Evolutionary conservation across 2,329 filamentous ascomycete species (phyloP).

Genomic region (Plectosphaerella cucumerina): DNA sequence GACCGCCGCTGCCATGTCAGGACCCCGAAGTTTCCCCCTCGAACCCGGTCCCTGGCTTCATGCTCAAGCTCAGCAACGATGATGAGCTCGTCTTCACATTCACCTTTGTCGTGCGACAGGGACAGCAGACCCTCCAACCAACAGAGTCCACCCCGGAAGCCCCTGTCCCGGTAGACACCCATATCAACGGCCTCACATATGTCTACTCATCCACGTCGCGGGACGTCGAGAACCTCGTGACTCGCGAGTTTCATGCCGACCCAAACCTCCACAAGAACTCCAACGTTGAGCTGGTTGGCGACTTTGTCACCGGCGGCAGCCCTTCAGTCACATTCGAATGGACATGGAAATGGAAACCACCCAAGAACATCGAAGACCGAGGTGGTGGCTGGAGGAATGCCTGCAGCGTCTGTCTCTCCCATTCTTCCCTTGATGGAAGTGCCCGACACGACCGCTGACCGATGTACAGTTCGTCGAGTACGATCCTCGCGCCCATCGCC

Average conservation of each 20-base stretch:
- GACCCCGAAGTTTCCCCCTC: conserved; percentile 64
- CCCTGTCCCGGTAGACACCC: conserved; percentile 56
- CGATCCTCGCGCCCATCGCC: conserved; percentile 82
- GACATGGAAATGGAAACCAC: conserved; percentile 96
- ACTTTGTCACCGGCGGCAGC: conserved; percentile 80
- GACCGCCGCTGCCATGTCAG: conserved; percentile 37
- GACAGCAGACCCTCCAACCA: conserved; percentile 17
- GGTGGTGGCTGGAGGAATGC: conserved; percentile 93
- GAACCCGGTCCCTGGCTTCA: conserved; percentile 61
- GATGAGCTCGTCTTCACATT: conserved; percentile 93
- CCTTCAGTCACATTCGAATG: conserved; percentile 86
- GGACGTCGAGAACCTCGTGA: conserved; percentile 91
- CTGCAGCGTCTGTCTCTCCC: conserved; percentile 65
- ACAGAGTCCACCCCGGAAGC: conserved; percentile 35
- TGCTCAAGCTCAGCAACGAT: conserved; percentile 83
- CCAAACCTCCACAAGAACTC: conserved; percentile 96
- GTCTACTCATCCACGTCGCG: conserved; percentile 80
- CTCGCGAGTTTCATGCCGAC: conserved; percentile 92
- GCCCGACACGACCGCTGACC: neutral
- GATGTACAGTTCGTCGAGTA: conserved; percentile 82
- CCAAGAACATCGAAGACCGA: conserved; percentile 73
- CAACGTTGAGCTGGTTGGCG: conserved; percentile 92
- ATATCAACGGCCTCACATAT: conserved; percentile 85
- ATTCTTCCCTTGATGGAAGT: neutral
- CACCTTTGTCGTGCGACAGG: conserved; percentile 73